These are phyloP conservation scores for Serendipita sp. DNA, from an alignment of 768 basidiomycete genomes.

Conservation along the genomic window DNA sequence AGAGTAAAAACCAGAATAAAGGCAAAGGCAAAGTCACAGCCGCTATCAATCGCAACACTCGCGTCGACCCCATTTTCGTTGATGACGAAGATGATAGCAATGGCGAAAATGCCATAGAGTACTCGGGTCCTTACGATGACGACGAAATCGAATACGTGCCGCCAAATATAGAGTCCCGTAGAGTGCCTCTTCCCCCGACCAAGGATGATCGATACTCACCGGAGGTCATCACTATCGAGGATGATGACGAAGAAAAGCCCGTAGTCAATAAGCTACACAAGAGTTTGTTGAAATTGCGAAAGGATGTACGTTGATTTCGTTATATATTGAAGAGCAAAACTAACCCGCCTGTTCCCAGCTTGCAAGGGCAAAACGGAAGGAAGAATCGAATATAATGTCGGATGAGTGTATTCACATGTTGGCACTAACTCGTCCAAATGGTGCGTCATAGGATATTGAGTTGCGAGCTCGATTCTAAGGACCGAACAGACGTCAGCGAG, in stretches of 20 bases:
- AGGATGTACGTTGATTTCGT: background rate
- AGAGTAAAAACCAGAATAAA: slow-evolving; percentile 6
- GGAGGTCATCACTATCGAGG: background rate
- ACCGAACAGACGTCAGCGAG: background rate
- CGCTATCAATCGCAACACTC: slow-evolving; percentile 9
- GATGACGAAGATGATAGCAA: slow-evolving; percentile 9
- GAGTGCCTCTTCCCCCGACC: background rate
- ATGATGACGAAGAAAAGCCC: background rate
- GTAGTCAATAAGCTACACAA: background rate
- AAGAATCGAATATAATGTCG: background rate
- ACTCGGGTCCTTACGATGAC: too few species aligned
- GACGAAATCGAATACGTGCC: background rate
- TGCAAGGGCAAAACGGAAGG: background rate
- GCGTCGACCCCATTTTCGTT: slow-evolving; percentile 6
- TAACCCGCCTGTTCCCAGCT: background rate
- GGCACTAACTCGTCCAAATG: background rate
- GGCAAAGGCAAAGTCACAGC: slow-evolving; percentile 1
- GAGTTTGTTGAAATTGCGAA: background rate
- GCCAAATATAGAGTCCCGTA: background rate
- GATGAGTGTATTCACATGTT: slow-evolving; percentile 2
- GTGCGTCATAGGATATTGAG: background rate
- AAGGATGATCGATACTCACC: background rate
- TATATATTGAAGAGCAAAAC: background rate
- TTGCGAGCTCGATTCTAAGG: background rate
- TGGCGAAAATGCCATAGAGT: too few species aligned